Base-by-base conservation (phyloP, 306 rosid species). In the Ziziphus jujuba region DNA sequence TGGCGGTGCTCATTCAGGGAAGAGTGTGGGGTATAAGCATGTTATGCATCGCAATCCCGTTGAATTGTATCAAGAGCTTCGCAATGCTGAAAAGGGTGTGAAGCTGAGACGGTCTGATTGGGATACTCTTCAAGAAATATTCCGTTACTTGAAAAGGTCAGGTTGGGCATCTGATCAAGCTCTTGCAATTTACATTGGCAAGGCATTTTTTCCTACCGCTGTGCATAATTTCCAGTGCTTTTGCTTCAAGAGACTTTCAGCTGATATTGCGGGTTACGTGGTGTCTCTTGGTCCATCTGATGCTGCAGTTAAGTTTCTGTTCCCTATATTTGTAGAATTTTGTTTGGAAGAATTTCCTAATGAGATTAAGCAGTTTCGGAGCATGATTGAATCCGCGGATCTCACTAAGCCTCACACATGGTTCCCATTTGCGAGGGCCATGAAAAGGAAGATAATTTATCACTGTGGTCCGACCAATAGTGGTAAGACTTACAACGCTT, bases 381-480 rank as follows among this genome's bases (percentile, higher is more conserved):
- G 67, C 44, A 84, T 89, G 84, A 70, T 90, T 77, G 80, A 71
- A 62, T 75, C 87, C 0, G 97, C 93, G 1, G 97, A 92, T 77
- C 97, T 92, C 75, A 92, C 93, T 0, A 83, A 86, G 75, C 98
- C 97, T 9, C 91, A 86, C 66, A 82, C 97, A 9, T 92, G 98
- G 97, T 92, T 89, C 73, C 98, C 98, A 0, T 92, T 92, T 10
- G 98, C 98, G 0, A 81, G 97, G 71, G 97, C 93, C 0, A 92
- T 92, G 98, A 92, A 84, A 68, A 85, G 97, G 28, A 92, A 90
- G 83, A 87, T 92, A 67, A 48, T 92, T 64, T 92, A 90, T 75
- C 98, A 92, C 59, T 90, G 96, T 65, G 98, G 98, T 28, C 98
- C 98, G 10, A 92, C 97, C n/a, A 92, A 89, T 67, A 92, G 98